phyloP scores from a whole-genome alignment of 139 green algal species.

The Chlorella sp. region DNA sequence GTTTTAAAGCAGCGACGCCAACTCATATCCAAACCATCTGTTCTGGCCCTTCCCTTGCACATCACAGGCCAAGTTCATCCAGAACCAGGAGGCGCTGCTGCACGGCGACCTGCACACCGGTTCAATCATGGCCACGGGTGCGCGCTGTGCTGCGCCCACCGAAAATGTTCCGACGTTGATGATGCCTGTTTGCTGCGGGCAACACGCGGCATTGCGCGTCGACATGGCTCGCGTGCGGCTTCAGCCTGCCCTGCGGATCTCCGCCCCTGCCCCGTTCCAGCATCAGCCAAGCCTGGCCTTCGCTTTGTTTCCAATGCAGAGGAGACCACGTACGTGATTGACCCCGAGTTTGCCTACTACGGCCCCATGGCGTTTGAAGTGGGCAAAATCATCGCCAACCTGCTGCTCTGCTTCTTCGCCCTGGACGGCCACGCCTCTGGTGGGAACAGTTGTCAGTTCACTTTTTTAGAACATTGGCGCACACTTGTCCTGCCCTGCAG shows the following conservation, averaged over 20 bases:
- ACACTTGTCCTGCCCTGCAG: too few relatives aligned
- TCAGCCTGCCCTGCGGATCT: not conserved
- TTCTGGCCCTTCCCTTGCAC: not conserved
- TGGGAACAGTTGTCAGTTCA: too few relatives aligned
- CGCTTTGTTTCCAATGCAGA: not conserved
- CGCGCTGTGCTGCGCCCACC: not conserved
- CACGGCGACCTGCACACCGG: slow-evolving; percentile 98
- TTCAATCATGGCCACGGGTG: slow-evolving; percentile 85
- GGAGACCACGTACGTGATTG: slow-evolving; percentile 74
- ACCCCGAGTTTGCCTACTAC: slow-evolving; percentile 97
- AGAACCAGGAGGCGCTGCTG: slow-evolving; percentile 83
- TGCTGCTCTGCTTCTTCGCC: slow-evolving; percentile 93
- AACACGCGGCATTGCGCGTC: too few relatives aligned
- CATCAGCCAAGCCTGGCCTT: too few relatives aligned
- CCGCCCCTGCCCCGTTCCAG: too few relatives aligned
- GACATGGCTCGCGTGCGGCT: too few relatives aligned
- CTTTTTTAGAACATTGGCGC: too few relatives aligned
- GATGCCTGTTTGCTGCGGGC: too few relatives aligned
- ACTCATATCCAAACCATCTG: not conserved
- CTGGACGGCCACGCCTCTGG: slow-evolving; percentile 43
- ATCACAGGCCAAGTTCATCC: slow-evolving; percentile 71
- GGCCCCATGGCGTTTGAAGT: slow-evolving; percentile 98
- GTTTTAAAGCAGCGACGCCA: too few relatives aligned
- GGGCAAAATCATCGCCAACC: slow-evolving; percentile 93
- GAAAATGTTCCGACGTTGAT: not conserved